These are phyloP conservation scores for Solanum sejunctum DNA, from an alignment of 257 asterid genomes.

Conservation along the genomic window DNA sequence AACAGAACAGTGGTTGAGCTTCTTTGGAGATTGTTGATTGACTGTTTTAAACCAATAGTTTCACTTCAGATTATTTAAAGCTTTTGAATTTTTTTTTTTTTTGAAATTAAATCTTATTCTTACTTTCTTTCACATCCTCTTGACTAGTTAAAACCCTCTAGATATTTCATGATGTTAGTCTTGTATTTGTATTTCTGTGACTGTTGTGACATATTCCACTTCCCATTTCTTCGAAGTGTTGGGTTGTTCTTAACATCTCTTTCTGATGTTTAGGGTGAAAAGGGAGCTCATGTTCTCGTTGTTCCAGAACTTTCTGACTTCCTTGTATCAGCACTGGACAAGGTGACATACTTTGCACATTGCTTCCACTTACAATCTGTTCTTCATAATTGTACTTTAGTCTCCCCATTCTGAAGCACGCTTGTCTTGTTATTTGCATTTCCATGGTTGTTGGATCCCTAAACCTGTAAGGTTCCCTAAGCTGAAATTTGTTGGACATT, in stretches of 20 bases:
- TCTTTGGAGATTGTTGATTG: neutral
- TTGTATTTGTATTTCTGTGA: neutral
- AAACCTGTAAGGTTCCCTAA: neutral
- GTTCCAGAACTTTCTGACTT: slow-evolving; percentile 91
- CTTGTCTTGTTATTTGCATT: neutral
- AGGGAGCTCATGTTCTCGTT: slow-evolving; percentile 81
- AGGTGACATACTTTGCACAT: slow-evolving; percentile 29
- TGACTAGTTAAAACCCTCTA: neutral
- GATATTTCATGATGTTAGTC: neutral
- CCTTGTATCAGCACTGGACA: slow-evolving; percentile 54
- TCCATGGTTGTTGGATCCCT: neutral
- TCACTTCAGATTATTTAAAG: neutral
- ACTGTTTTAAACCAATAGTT: neutral
- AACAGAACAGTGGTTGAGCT: neutral
- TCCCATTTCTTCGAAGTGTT: neutral
- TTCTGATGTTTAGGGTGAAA: slow-evolving; percentile 53
- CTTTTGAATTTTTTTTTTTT: neutral
- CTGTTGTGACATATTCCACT: neutral
- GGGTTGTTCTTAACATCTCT: neutral
- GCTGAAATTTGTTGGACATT: neutral
- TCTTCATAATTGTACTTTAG: neutral
- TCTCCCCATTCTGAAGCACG: neutral
- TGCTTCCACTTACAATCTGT: neutral
- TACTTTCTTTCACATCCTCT: neutral
- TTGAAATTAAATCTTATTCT: neutral